Evolutionary conservation across 129 eudicot species (phyloP).

Genomic region (Pittosporum tobira): DNA sequence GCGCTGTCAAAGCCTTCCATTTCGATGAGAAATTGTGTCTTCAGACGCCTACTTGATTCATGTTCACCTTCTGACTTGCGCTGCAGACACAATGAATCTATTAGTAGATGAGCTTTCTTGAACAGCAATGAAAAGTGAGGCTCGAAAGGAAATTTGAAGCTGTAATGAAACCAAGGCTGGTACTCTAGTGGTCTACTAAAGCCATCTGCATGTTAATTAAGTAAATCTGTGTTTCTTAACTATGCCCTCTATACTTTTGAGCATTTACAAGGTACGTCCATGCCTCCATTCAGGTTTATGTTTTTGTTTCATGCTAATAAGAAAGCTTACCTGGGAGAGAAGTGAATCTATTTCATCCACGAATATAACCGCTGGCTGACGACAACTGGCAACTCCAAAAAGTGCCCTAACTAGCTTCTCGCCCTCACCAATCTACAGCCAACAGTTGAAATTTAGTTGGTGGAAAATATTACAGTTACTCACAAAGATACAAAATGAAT

Average conservation of each 20-base stretch:
- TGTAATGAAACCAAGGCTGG: background rate
- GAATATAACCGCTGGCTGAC: constrained; percentile 95
- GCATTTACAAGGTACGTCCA: constrained; percentile 2
- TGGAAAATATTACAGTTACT: constrained; percentile 6
- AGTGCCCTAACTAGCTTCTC: constrained; percentile 97
- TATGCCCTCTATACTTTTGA: background rate
- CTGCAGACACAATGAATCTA: constrained; percentile 34
- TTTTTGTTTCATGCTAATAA: constrained; percentile 11
- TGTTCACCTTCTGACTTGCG: constrained; percentile 97
- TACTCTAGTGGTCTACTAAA: background rate
- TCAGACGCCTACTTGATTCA: constrained; percentile 86
- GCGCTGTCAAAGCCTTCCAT: constrained; percentile 98
- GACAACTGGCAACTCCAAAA: constrained; percentile 94
- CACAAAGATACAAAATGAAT: background rate
- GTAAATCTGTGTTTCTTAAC: background rate
- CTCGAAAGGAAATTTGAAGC: background rate
- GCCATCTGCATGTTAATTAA: background rate
- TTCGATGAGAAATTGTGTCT: constrained; percentile 97
- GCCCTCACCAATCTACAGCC: constrained; percentile 83
- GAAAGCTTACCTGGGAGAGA: constrained; percentile 61
- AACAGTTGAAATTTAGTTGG: constrained; percentile 7
- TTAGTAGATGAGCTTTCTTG: constrained; percentile 11
- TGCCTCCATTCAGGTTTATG: constrained; percentile 7
- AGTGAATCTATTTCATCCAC: constrained; percentile 98
- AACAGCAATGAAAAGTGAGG: background rate